Base-by-base conservation (phyloP, 345 rosid genomes). In the Rhodomyrtus tomentosa region DNA sequence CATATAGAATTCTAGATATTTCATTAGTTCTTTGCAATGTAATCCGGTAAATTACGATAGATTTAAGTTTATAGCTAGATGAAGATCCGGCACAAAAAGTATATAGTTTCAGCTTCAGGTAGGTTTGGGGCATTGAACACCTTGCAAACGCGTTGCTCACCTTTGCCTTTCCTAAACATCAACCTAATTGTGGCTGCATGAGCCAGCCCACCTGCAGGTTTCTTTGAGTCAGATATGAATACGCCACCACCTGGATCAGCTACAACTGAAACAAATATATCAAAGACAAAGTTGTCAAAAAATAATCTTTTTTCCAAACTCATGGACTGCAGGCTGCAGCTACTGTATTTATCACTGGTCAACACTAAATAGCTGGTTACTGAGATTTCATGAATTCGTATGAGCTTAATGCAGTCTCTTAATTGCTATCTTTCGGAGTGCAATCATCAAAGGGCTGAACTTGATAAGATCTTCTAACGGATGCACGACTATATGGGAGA, bases 41-140 rank as follows among this genome's bases (percentile, higher is more conserved):
- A n/a, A 12, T n/a, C 18, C 0, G 32, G 32, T 12, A n/a, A 13
- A n/a, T n/a, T 56, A n/a, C 18, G 10, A 56, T n/a, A 3, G 8
- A 52, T 20, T 52, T 16, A 55, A 55, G 7, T 55, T 6, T 11
- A 25, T 25, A 13, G 7, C 32, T 25, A 56, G 62, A 12, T 5
- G 7, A 56, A 56, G 62, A 11, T 56, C 32, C 7, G 9, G 32
- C 7, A 2, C 59, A 24, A 55, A 55, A 73, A 36, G 98, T 98
- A 96, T 96, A 93, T 95, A 82, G 95, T 97, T 93, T 96, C 98
- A 49, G 94, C 93, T 90, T 96, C 97, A 3, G 96, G 95, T 10
- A 95, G 93, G 87, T 95, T 96, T 50, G 98, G 99, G 74, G 98
- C 98, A 85, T 95, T 97, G 21, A 93, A 10, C 50, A 10, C 50